Evolutionary conservation across 441 rosid species (phyloP).

Genomic region (Macaranga tanarius): DNA sequence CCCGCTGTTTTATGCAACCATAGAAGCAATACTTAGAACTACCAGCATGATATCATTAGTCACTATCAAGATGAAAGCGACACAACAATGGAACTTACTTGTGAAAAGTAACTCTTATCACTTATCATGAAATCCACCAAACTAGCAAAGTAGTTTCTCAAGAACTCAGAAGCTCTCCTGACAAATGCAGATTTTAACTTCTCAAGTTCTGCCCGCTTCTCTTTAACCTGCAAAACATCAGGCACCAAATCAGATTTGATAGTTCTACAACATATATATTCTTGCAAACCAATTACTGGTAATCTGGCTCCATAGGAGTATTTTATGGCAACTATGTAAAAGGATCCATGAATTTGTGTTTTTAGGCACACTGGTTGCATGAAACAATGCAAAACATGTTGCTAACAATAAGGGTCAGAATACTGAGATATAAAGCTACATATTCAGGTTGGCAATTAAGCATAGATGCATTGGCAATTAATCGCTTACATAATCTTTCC

Average conservation of each 20-base stretch:
- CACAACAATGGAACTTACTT: constrained; percentile 45
- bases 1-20: constrained; percentile 63
- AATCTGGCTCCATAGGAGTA: background rate
- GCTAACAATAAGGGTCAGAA: background rate
- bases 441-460: background rate
- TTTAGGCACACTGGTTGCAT: background rate
- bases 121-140: constrained; percentile 98
- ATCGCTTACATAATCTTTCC: constrained; percentile 7
- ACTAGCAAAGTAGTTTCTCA: constrained; percentile 95
- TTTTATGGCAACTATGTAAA: background rate
- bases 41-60: constrained; percentile 18
- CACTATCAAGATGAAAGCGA: constrained; percentile 14
- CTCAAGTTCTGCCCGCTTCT: constrained; percentile 85
- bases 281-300: background rate
- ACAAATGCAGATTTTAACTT: constrained; percentile 82
- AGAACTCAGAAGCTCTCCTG: constrained; percentile 90
- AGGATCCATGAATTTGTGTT: background rate
- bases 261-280: background rate
- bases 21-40: constrained; percentile 23
- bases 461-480: background rate
- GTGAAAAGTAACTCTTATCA: constrained; percentile 99
- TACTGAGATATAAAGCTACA: background rate
- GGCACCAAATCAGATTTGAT: constrained; percentile 15
- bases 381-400: background rate
- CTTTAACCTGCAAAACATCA: constrained; percentile 67